Percentiles rank a stretch among this genome's conserved stretches.
Conservation (phyloP, 2,329 filamentous ascomycete species). For the Colletotrichum magnum region DNA sequence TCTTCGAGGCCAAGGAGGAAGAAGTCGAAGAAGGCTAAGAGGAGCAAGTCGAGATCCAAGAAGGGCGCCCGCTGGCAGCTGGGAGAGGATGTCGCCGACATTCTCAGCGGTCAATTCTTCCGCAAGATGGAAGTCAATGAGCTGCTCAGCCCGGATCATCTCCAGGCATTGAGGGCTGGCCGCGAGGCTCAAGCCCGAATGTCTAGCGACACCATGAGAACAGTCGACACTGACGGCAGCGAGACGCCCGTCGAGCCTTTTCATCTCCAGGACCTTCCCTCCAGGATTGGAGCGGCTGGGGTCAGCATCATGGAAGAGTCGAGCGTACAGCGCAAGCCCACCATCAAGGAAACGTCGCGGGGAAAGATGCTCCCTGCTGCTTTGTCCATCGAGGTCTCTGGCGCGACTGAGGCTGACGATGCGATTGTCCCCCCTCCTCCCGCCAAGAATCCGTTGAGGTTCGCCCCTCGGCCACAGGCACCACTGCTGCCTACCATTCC, state of each 20-base stretch:
- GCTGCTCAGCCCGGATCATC: conserved; percentile 67
- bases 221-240: conserved; percentile 48
- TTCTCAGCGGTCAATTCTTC: conserved; percentile 69
- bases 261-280: conserved; percentile 63
- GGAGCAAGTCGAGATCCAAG: conserved; percentile 44
- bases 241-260: conserved; percentile 64
- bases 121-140: conserved; percentile 70
- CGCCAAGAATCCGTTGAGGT: conserved; percentile 46
- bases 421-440: conserved; percentile 49
- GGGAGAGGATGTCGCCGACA: conserved; percentile 69
- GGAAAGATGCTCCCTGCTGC: conserved; percentile 9
- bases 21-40: conserved; percentile 55
- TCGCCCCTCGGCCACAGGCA: conserved; percentile 34
- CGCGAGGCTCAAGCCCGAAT: conserved; percentile 51
- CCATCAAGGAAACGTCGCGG: conserved; percentile 37
- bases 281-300: conserved; percentile 57
- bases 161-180: conserved; percentile 39
- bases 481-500: conserved; percentile 58
- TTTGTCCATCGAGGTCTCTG: conserved; percentile 24
- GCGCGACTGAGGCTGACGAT: conserved; percentile 8
- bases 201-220: conserved; percentile 49
- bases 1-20: conserved; percentile 55
- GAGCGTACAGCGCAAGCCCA: conserved; percentile 45
- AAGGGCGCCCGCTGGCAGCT: conserved; percentile 65
- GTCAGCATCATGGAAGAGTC: conserved; percentile 47